These are phyloP conservation scores for Neocallimastix lanati DNA, from an alignment of 192 early-diverging fungal genomes.

Conservation along the genomic window DNA sequence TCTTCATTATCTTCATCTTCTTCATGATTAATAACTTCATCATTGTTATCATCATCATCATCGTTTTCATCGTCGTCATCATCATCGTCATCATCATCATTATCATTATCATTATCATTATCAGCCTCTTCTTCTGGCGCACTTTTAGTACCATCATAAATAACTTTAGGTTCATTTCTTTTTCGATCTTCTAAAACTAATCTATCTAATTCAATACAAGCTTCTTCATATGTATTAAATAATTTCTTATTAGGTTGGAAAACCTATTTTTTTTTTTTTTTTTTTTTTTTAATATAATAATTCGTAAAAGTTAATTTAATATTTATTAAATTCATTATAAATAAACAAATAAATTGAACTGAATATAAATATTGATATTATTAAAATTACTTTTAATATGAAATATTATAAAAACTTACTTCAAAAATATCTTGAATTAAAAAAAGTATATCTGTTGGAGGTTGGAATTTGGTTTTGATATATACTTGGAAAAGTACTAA, in stretches of 20 bases:
- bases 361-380: background rate
- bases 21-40: background rate
- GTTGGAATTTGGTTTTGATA: background rate
- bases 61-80: conserved; percentile 17
- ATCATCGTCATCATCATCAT: conserved; percentile 6
- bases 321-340: too few species aligned
- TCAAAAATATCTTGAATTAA: background rate
- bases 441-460: background rate
- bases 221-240: conserved; percentile 60
- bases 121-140: conserved; percentile 2
- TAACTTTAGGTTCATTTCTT: background rate
- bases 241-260: conserved; percentile 40
- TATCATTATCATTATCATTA: conserved; percentile 13
- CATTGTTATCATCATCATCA: conserved; percentile 13
- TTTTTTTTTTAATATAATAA: too few species aligned
- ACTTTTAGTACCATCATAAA: background rate
- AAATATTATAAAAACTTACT: too few species aligned
- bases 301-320: too few species aligned
- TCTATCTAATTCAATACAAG: conserved; percentile 40
- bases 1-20: background rate
- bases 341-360: background rate
- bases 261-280: too few species aligned
- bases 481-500: conserved; percentile 61
- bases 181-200: conserved; percentile 18
- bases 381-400: too few species aligned